Evolutionary conservation across 2,329 filamentous ascomycete species (phyloP).

Genomic region (Teratosphaeria pseudoeucalypti): DNA sequence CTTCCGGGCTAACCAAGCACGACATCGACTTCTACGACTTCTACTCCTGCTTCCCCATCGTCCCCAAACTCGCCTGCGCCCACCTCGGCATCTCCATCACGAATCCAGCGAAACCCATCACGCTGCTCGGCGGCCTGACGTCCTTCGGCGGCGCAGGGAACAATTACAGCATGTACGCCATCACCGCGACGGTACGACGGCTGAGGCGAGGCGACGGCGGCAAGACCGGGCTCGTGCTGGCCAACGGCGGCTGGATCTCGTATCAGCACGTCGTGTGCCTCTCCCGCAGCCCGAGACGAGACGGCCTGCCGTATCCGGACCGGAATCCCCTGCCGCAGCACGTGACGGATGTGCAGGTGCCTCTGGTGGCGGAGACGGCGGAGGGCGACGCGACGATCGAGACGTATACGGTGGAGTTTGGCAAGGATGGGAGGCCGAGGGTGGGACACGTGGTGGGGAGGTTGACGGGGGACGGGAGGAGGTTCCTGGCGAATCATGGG

Average conservation of each 20-base stretch:
- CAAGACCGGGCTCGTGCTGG: constrained; percentile 48
- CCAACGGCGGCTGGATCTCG: constrained; percentile 56
- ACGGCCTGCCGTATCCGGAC: constrained; percentile 36
- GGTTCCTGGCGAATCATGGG: constrained; percentile 49
- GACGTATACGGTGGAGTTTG: constrained; percentile 53
- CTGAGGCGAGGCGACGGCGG: constrained; percentile 36
- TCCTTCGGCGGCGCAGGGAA: constrained; percentile 62
- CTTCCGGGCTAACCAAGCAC: constrained; percentile 36
- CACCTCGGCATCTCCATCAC: constrained; percentile 46
- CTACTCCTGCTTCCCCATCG: constrained; percentile 62
- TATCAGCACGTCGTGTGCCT: constrained; percentile 55
- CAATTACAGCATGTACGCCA: constrained; percentile 58
- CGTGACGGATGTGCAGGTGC: constrained; percentile 31
- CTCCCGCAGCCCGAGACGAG: constrained; percentile 35
- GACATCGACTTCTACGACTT: constrained; percentile 54
- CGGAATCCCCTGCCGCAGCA: constrained; percentile 35
- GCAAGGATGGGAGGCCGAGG: constrained; percentile 38
- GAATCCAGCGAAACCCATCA: constrained; percentile 42
- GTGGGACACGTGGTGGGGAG: constrained; percentile 1
- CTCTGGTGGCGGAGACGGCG: constrained; percentile 32
- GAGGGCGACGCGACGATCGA: constrained; percentile 45
- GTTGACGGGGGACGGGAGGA: constrained; percentile 34
- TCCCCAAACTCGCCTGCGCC: constrained; percentile 54
- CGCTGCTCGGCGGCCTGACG: constrained; percentile 54
- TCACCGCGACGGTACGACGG: constrained; percentile 46